A percentile compares a stretch with the other conserved stretches of the same genome.
Evolutionary conservation across 148 eudicot genomes (phyloP).

Genomic region (Rhododendron williamsianum): DNA sequence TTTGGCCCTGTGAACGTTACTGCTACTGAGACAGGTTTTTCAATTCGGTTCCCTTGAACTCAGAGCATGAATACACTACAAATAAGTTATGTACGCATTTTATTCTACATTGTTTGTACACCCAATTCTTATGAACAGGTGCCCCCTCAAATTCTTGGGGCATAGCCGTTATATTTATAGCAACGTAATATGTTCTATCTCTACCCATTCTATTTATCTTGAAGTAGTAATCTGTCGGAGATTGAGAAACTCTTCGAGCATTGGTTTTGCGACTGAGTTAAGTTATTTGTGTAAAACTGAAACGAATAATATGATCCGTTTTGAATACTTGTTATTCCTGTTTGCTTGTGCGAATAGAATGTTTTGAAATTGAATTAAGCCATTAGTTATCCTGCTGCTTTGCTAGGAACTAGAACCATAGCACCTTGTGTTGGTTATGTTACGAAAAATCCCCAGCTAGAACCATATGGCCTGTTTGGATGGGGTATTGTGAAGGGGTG

Average conservation of each 20-base stretch:
- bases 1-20: slow-evolving; percentile 51
- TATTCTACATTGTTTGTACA: background rate
- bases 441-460: background rate
- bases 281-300: background rate
- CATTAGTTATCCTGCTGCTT: background rate
- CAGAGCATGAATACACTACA: background rate
- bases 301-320: background rate
- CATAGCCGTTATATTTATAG: background rate
- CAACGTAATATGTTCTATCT: background rate
- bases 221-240: background rate
- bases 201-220: background rate
- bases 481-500: no score
- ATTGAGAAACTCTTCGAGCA: background rate
- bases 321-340: background rate
- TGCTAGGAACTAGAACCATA: background rate
- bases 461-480: no score
- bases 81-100: background rate
- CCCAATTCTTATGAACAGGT: background rate
- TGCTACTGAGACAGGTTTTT: slow-evolving; percentile 49
- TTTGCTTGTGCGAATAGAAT: background rate
- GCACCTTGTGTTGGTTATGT: background rate
- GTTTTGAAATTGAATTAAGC: background rate
- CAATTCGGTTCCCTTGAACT: slow-evolving; percentile 61
- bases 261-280: background rate
- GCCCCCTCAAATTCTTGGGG: background rate